phyloP scores from a whole-genome alignment of 306 rosid species.

The Vachellia collinsii region DNA sequence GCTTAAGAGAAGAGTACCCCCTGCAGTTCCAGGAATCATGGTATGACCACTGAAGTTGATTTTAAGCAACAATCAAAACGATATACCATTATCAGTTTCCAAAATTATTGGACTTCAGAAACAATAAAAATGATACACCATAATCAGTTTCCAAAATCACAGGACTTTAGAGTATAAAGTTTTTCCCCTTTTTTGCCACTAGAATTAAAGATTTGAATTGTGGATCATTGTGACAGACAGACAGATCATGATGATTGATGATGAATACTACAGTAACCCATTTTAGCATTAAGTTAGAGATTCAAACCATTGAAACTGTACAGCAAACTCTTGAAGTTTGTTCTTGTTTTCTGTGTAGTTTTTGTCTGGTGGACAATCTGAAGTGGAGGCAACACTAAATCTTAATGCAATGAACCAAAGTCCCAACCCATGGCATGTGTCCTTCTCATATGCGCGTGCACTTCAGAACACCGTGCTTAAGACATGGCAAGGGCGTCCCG shows the following conservation, averaged over 20 bases:
- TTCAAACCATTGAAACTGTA: slow-evolving; percentile 9
- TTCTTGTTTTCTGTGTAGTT: slow-evolving; percentile 56
- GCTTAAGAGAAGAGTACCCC: slow-evolving; percentile 96
- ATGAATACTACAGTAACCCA: slow-evolving; percentile 7
- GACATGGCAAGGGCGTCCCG: slow-evolving; percentile 91
- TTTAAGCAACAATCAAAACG: background rate
- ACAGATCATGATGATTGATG: slow-evolving; percentile 17
- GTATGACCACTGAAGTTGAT: slow-evolving; percentile 44
- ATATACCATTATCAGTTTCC: background rate
- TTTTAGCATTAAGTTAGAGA: background rate
- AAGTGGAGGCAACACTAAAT: slow-evolving; percentile 86
- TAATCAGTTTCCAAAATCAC: too few relatives aligned
- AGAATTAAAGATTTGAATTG: background rate
- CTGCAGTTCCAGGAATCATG: slow-evolving; percentile 99
- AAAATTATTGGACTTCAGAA: background rate
- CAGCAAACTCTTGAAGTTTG: slow-evolving; percentile 18
- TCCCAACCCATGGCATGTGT: slow-evolving; percentile 98
- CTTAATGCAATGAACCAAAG: slow-evolving; percentile 97
- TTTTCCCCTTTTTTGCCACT: too few relatives aligned
- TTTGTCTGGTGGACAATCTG: slow-evolving; percentile 97
- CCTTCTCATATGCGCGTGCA: slow-evolving; percentile 99
- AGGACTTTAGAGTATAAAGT: background rate
- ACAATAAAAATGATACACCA: too few relatives aligned
- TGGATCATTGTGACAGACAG: slow-evolving; percentile 17
- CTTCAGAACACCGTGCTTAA: slow-evolving; percentile 88